Percentiles rank a stretch among this genome's conserved stretches.
These are phyloP conservation scores for Crithidia thermophila DNA, from an alignment of 208 protist genomes.

Conservation along the genomic window DNA sequence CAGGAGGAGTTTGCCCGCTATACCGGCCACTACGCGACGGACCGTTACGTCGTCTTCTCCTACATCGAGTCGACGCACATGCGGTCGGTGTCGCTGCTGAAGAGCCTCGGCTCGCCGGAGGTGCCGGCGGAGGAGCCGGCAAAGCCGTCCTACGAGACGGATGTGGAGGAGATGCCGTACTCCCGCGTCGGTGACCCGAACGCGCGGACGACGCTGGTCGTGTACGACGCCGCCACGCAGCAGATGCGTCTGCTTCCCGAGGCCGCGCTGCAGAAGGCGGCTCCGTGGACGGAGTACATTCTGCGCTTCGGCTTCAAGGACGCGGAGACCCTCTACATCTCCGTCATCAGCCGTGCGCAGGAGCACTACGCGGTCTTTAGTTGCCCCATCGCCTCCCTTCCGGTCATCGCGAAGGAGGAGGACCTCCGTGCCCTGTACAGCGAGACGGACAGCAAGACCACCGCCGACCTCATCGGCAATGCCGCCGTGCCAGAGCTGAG, in stretches of 20 bases:
- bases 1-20: conserved; percentile 93
- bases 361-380: conserved; percentile 65
- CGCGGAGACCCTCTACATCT: conserved; percentile 63
- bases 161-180: conserved; percentile 75
- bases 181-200: conserved; percentile 82
- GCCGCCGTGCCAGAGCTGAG: conserved; percentile 12
- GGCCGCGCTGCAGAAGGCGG: conserved; percentile 31
- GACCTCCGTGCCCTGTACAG: conserved; percentile 33
- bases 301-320: conserved; percentile 84
- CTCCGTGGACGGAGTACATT: conserved; percentile 82
- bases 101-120: conserved; percentile 28
- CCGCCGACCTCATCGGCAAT: conserved; percentile 17
- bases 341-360: conserved; percentile 68
- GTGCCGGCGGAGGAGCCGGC: conserved; percentile 17
- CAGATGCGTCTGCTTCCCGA: conserved; percentile 57
- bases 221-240: conserved; percentile 46
- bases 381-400: conserved; percentile 55
- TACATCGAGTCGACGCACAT: conserved; percentile 81
- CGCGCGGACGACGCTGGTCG: conserved; percentile 53
- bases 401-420: conserved; percentile 37
- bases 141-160: conserved; percentile 14
- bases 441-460: conserved; percentile 15
- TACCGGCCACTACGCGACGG: conserved; percentile 85
- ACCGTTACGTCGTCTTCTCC: conserved; percentile 67
- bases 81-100: conserved; percentile 60